These are phyloP conservation scores for Solanum bulbocastanum DNA, from an alignment of 257 asterid genomes.

Conservation along the genomic window DNA sequence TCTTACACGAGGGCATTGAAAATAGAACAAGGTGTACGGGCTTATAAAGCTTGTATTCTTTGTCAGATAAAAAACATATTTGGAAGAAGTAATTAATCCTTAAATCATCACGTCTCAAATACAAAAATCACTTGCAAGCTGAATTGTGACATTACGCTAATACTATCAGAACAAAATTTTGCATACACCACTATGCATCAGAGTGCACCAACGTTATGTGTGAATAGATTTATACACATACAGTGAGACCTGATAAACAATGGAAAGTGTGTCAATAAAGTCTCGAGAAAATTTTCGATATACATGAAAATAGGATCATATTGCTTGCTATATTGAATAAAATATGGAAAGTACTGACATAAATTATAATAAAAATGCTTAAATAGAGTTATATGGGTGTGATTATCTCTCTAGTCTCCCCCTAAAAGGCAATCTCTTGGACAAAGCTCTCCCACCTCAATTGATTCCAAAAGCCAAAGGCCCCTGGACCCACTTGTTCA, in stretches of 20 bases:
- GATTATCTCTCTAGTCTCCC: not conserved
- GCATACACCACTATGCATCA: not conserved
- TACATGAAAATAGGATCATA: not conserved
- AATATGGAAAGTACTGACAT: not conserved
- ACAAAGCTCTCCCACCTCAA: not conserved
- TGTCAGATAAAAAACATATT: not conserved
- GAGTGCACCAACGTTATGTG: not conserved
- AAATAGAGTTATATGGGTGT: not conserved
- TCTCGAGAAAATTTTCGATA: not conserved
- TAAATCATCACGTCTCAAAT: not conserved
- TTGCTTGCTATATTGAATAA: not conserved
- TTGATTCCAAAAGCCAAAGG: slow-evolving; percentile 13
- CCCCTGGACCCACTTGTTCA: slow-evolving; percentile 1
- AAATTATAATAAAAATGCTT: not conserved
- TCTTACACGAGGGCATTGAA: not conserved
- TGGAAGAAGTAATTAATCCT: not conserved
- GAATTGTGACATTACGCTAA: not conserved
- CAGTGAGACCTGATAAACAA: not conserved
- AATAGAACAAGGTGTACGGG: not conserved
- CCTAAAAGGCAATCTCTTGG: not conserved
- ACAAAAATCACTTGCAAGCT: not conserved
- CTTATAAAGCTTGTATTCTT: too few species aligned
- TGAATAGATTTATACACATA: not conserved
- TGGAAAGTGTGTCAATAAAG: not conserved
- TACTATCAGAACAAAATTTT: not conserved